A percentile compares a stretch with the other conserved stretches of the same genome.
phyloP scores from a whole-genome alignment of 208 protist genomes.

The Wallacemonas sp. region DNA sequence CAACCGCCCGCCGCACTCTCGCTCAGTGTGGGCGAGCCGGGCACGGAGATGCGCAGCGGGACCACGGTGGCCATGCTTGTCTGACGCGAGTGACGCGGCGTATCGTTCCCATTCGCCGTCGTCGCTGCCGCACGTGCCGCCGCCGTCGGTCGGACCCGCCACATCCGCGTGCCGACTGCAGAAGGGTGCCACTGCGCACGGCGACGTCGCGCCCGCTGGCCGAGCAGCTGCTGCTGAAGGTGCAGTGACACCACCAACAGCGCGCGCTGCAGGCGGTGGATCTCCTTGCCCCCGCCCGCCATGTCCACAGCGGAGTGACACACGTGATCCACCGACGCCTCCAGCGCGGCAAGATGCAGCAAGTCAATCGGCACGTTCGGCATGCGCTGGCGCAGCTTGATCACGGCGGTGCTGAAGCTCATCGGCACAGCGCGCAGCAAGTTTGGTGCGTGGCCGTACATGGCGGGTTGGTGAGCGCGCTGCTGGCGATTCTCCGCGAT shows the following conservation, averaged over 20 bases:
- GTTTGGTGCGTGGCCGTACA: background rate
- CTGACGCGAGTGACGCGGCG: too few relatives aligned
- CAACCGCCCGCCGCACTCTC: too few relatives aligned
- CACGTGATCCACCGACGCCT: constrained; percentile 25
- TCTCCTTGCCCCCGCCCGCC: constrained; percentile 13
- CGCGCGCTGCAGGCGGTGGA: constrained; percentile 28
- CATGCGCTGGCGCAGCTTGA: constrained; percentile 27
- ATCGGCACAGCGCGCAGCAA: constrained; percentile 11
- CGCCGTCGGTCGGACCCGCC: too few relatives aligned
- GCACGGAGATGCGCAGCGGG: too few relatives aligned
- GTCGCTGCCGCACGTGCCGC: too few relatives aligned
- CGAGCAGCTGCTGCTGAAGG: constrained; percentile 27
- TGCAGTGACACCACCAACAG: constrained; percentile 41
- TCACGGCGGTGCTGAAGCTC: constrained; percentile 20
- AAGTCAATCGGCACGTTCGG: constrained; percentile 23
- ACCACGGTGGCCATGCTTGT: too few relatives aligned
- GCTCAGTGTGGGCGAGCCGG: too few relatives aligned
- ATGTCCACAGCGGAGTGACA: constrained; percentile 13
- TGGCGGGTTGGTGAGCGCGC: background rate
- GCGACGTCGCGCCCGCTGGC: constrained; percentile 4
- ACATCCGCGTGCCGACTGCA: background rate
- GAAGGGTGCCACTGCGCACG: background rate
- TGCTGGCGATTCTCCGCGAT: constrained; percentile 1
- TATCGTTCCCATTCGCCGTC: too few relatives aligned
- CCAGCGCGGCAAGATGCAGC: constrained; percentile 20